Percentiles rank a stretch among this genome's conserved stretches.
phyloP scores from a whole-genome alignment of 2,329 filamentous ascomycete genomes.

The Xylariales sp. region DNA sequence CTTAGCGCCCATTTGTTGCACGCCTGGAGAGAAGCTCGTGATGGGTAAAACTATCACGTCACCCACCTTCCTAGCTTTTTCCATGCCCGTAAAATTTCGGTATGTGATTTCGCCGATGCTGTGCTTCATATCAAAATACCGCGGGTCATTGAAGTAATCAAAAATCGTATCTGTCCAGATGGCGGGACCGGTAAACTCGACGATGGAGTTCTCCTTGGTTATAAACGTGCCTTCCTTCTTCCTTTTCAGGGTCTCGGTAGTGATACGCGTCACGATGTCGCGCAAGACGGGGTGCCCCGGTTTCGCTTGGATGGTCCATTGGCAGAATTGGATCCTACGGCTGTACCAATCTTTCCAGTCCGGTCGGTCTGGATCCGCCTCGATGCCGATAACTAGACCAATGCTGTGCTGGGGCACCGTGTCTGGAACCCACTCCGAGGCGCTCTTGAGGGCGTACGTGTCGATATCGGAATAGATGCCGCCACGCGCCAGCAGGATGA shows the following conservation, averaged over 20 bases:
- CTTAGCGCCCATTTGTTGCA: conserved; percentile 90
- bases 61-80: conserved; percentile 83
- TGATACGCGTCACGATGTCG: conserved; percentile 88
- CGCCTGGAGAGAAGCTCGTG: conserved; percentile 95
- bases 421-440: conserved; percentile 86
- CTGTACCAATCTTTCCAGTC: conserved; percentile 98
- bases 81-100: conserved; percentile 90
- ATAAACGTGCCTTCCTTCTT: conserved; percentile 68
- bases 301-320: conserved; percentile 98
- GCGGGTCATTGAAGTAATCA: conserved; percentile 89
- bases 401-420: conserved; percentile 80
- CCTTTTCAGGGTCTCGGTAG: conserved; percentile 79
- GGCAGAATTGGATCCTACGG: conserved; percentile 95
- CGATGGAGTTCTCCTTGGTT: conserved; percentile 76
- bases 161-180: conserved; percentile 95
- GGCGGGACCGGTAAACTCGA: conserved; percentile 94
- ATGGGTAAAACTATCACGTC: conserved; percentile 95
- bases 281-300: conserved; percentile 92
- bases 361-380: conserved; percentile 91
- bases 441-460: conserved; percentile 84
- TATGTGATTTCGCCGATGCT: conserved; percentile 82
- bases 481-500: conserved; percentile 71
- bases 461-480: conserved; percentile 91
- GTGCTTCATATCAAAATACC: conserved; percentile 83
- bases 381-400: conserved; percentile 92